phyloP scores from a whole-genome alignment of 371 early-diverging fungal genomes.

The Dichotomocladium elegans region DNA sequence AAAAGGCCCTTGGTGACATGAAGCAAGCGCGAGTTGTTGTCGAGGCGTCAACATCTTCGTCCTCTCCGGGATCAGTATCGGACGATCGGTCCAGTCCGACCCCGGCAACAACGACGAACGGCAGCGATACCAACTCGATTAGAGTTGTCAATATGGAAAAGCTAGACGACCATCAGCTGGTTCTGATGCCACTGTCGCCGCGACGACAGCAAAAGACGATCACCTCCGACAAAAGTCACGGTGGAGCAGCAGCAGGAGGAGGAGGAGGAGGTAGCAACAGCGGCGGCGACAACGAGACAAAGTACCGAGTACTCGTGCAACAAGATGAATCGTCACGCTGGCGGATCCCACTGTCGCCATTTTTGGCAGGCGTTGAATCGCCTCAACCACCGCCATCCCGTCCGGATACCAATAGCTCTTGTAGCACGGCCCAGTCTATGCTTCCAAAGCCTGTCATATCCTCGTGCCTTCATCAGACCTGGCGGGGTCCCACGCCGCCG shows the following conservation, averaged over 20 bases:
- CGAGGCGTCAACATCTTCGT: neutral
- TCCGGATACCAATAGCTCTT: neutral
- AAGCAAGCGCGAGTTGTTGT: neutral
- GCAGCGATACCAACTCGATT: neutral
- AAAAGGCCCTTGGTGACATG: neutral
- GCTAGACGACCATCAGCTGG: constrained; percentile 1
- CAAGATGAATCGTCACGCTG: neutral
- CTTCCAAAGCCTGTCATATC: neutral
- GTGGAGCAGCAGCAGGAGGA: neutral
- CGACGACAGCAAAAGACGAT: constrained; percentile 1
- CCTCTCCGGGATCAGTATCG: neutral
- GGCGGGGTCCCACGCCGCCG: constrained; percentile 17
- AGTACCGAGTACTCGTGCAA: neutral
- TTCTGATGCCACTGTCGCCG: constrained; percentile 7
- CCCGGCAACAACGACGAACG: neutral
- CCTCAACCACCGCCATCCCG: neutral
- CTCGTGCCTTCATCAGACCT: neutral
- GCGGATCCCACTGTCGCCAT: constrained; percentile 6
- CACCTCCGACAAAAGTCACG: neutral
- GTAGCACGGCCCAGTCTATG: neutral
- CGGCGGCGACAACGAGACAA: neutral
- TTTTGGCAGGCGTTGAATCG: constrained; percentile 1
- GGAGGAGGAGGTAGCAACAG: neutral
- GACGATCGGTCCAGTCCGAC: neutral
- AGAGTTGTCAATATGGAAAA: neutral